Percentiles rank a stretch among this genome's conserved stretches.
These are phyloP conservation scores for Emmonsiellopsis sp. DNA, from an alignment of 2,329 filamentous ascomycete species.

Conservation along the genomic window DNA sequence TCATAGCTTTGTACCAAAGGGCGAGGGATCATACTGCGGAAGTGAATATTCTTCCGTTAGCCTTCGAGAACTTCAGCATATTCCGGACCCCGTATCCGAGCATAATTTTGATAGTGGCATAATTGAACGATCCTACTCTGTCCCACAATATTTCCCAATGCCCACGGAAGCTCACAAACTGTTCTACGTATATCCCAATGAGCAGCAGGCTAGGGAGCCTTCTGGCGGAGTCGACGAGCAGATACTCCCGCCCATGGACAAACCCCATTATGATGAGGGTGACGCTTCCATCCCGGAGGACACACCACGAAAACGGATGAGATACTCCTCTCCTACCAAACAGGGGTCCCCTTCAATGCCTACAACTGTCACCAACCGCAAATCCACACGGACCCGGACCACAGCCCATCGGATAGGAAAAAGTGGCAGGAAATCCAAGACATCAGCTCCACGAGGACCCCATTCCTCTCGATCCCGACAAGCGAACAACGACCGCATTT, in stretches of 20 bases:
- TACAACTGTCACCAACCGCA: background rate
- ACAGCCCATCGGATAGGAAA: background rate
- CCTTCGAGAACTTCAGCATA: conserved; percentile 15
- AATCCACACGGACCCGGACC: background rate
- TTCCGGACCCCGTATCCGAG: conserved; percentile 14
- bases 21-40: conserved; percentile 10
- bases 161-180: background rate
- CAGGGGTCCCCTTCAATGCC: background rate
- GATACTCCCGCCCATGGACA: background rate
- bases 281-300: background rate
- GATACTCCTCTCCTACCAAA: background rate
- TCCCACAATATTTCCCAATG: background rate
- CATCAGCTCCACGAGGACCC: background rate
- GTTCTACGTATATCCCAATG: background rate
- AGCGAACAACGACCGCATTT: conserved; percentile 26
- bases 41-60: conserved; percentile 11
- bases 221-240: background rate
- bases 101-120: conserved; percentile 1
- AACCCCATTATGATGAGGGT: background rate
- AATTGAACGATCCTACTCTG: background rate
- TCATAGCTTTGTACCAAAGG: background rate
- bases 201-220: background rate
- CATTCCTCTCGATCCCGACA: conserved; percentile 1
- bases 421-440: background rate
- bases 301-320: conserved; percentile 6